Evolutionary conservation across 148 eudicot species (phyloP).

Genomic region (Camellia granthamiana): DNA sequence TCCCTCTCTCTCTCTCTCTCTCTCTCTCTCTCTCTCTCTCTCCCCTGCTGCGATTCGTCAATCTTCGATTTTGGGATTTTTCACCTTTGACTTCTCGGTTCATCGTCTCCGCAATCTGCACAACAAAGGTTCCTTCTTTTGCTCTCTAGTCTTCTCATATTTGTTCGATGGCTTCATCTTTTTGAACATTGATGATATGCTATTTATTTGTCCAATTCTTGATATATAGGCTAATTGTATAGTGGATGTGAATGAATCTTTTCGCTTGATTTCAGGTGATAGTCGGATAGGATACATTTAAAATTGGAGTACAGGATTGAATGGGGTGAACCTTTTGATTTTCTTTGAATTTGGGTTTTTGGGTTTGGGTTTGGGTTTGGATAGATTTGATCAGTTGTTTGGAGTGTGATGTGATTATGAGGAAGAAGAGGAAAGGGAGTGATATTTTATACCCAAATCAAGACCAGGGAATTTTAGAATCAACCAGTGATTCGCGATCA

Average conservation of each 20-base stretch:
- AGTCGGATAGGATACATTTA: not conserved
- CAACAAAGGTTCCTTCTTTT: slow-evolving; percentile 6
- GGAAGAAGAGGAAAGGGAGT: slow-evolving; percentile 83
- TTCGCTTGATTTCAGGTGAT: slow-evolving; percentile 5
- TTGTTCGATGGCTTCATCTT: not conserved
- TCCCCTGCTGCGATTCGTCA: not conserved
- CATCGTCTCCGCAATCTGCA: not conserved
- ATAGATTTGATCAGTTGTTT: not conserved
- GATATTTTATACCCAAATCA: slow-evolving; percentile 26
- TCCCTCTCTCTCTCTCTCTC: not conserved
- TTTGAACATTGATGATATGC: not conserved
- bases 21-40: not conserved
- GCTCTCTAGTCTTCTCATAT: not conserved
- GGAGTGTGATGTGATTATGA: slow-evolving; percentile 25
- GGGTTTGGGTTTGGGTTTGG: not conserved
- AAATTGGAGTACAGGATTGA: not conserved
- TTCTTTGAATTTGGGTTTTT: slow-evolving; percentile 5
- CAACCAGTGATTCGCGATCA: slow-evolving; percentile 33
- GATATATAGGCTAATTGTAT: not conserved
- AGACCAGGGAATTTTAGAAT: slow-evolving; percentile 27
- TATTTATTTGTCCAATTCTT: not conserved
- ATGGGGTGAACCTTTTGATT: not conserved
- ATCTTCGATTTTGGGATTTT: not conserved
- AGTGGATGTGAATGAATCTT: not conserved
- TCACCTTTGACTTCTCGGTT: not conserved